Evolutionary conservation across 2,329 filamentous ascomycete genomes (phyloP), one percentile per base, ranked within the genome.

Genomic region (Trichoderma citrinoviride): DNA sequence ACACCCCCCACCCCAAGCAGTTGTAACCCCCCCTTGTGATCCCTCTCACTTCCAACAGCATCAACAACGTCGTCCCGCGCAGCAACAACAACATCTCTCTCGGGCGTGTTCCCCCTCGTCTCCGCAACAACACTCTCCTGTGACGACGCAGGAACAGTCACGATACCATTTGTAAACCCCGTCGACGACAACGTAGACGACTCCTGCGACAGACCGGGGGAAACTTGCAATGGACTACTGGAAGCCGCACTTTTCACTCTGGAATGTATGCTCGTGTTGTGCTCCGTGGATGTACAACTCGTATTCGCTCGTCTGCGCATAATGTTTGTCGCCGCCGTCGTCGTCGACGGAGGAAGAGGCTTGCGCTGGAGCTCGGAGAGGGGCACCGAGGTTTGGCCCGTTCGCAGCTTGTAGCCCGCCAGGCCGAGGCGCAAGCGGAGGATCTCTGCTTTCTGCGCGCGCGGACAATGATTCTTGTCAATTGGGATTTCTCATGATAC

Each of bases 391-490:
- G 87, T 83, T 76, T 93, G 90, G 66, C 90, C 87, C 2, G 90
- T 93, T 65, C 83, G 84, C 69, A 93, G 81, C 77, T 93, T 93
- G 80, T 92, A 93, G 72, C 84, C 85, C 15, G 89, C 90, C 21
- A 92, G 83, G 29, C 85, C 82, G 17, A 93, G 84, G n/a, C 90
- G 84, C 10, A 91, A 82, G 58, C 84, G 84, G 50, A 93, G 80
- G 55, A 87, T 84, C 72, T 90, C 85, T 21, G 87, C 88, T 76
- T 85, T 84, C 83, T 90, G 55, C 7, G 40, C 1, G 23, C 47
- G 17, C 21, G 8, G 21, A 14, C 15, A n/a, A 2, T 7, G n/a
- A n/a, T n/a, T n/a, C 7, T 21, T 19, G 15, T 60, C 19, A 60
- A 15, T 47, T 19, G 3, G 14, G 2, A 8, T 40, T 8, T n/a